Conservation (phyloP, 1,284 basidiomycete genomes). For the Tylopilus sp. region DNA sequence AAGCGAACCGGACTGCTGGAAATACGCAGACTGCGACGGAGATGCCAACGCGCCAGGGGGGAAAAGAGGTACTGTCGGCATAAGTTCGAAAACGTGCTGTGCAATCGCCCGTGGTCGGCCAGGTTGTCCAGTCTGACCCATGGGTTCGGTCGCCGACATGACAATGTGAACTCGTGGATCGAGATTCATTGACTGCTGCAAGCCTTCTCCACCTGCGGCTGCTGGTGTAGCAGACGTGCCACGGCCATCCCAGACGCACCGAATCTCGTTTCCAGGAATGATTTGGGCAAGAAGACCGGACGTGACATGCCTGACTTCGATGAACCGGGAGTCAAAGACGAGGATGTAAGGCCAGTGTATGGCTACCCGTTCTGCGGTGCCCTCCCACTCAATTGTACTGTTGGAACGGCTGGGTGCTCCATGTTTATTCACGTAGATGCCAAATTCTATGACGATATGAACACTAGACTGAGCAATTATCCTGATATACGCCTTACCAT, state of each 20-base stretch:
- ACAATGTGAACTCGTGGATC: slow-evolving; percentile 73
- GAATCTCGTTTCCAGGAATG: slow-evolving; percentile 75
- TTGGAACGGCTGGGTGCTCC: slow-evolving; percentile 75
- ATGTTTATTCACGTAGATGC: slow-evolving; percentile 84
- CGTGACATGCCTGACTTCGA: slow-evolving; percentile 85
- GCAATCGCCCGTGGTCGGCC: slow-evolving; percentile 45
- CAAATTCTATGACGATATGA: slow-evolving; percentile 65
- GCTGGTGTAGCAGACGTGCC: slow-evolving; percentile 45
- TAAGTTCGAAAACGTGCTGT: slow-evolving; percentile 77
- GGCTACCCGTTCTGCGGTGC: slow-evolving; percentile 80
- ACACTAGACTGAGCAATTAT: neutral
- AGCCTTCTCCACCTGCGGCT: slow-evolving; percentile 20
- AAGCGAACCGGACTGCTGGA: slow-evolving; percentile 57
- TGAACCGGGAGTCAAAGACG: slow-evolving; percentile 86
- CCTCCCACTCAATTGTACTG: slow-evolving; percentile 91
- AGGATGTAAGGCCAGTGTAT: slow-evolving; percentile 87
- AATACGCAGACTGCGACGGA: slow-evolving; percentile 58
- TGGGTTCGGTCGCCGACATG: slow-evolving; percentile 55
- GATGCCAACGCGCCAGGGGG: slow-evolving; percentile 59
- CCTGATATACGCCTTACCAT: slow-evolving; percentile 53
- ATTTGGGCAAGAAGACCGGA: slow-evolving; percentile 87
- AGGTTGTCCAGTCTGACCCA: slow-evolving; percentile 33
- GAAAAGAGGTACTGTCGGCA: slow-evolving; percentile 70
- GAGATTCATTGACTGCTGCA: slow-evolving; percentile 48
- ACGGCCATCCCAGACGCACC: slow-evolving; percentile 84